Evolutionary conservation across 768 basidiomycete species (phyloP), one percentile per base, ranked within the genome.

Genomic region (Symmetrospora coprosmae): DNA sequence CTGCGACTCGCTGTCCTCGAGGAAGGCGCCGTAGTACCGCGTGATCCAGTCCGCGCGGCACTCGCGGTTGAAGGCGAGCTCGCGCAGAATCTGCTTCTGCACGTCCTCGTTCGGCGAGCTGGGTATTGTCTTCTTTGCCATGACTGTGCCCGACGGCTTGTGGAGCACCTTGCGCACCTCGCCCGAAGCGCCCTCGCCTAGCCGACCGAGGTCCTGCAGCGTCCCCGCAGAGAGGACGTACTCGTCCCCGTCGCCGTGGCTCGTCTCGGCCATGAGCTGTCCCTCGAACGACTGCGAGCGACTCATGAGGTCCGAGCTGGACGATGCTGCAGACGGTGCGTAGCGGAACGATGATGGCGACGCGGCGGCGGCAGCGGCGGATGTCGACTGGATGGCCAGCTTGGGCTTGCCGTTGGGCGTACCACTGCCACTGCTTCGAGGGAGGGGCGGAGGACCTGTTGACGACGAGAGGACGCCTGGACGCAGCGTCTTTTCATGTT

Each of bases 131-230:
- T 99, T 99, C 69, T 90, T 82, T 4, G 94, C 94, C 81, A 94
- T 83, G 67, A 90, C 79, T 71, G 77, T 76, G 33, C 81, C 81
- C 1, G 82, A 86, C 55, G 84, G 82, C 69, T 78, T 83, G 72
- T 94, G 87, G 71, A 77, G 81, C 46, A 96, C 91, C 73, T 88
- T 90, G 72, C 92, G 83, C 11, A 99, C 94, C 7, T 89, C 90
- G 45, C 94, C 94, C 45, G 91, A 90, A 56, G 90, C 88, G 39
- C 94, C 94, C 69, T 96, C 90, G 19, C 94, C 94, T 1, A 99
- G 76, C 53, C 87, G 80, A 14, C 75, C 72, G 8, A 64, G 39
- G 30, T 64, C 63, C 59, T 64, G 41, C 30, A 64, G 17, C 13
- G 63, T 47, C 11, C 59, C 62, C 19, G 53, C 21, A 31, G 39